Base-by-base conservation (phyloP, 176 grass and related monocot genomes). In the Themeda triandra region DNA sequence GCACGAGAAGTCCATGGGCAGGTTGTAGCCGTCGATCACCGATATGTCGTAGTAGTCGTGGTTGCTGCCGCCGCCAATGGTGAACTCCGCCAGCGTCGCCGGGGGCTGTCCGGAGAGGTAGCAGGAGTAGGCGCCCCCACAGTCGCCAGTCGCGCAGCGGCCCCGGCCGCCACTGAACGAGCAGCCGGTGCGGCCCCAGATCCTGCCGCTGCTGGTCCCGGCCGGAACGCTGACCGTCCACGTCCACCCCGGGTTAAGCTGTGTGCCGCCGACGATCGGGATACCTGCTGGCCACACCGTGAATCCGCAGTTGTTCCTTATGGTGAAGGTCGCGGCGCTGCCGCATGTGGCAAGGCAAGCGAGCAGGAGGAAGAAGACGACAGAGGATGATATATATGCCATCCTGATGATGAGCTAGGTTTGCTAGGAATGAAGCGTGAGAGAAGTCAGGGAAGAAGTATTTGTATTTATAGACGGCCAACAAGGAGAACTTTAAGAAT, bases 291-390 rank as follows among this genome's bases (percentile, higher is more conserved):
- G 85, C 86, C 88, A 94, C 37, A 91, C 79, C 0, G 83, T 87
- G 84, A 24, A 92, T 3, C 66, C 6, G 39, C 92, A 94, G 4
- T 35, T 42, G 84, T 94, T 94, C 5, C 8, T 39, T n/a, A 94
- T 30, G 32, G 76, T 82, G 86, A 94, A 85, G 1, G 35, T 87
- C 10, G 80, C 59, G 0, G 79, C 82, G 35, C 76, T 44, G 37
- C 37, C 6, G 37, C 37, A 39, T 8, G 37, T 39, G 5, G 37
- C 37, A 6, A 39, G 6, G 37, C 37, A 39, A 39, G 37, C 37
- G 37, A 39, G 6, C 37, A 39, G 37, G 37, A 39, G 37, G 37
- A 39, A 8, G 37, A 39, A 39, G 37, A 39, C 37, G 37, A 35
- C 33, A 35, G 37, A 39, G 37, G 37, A 39, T 39, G 37, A 35